A percentile compares a stretch with the other conserved stretches of the same genome.
phyloP scores from a whole-genome alignment of 108 stramenopile species.

The Cyclotella baltica region DNA sequence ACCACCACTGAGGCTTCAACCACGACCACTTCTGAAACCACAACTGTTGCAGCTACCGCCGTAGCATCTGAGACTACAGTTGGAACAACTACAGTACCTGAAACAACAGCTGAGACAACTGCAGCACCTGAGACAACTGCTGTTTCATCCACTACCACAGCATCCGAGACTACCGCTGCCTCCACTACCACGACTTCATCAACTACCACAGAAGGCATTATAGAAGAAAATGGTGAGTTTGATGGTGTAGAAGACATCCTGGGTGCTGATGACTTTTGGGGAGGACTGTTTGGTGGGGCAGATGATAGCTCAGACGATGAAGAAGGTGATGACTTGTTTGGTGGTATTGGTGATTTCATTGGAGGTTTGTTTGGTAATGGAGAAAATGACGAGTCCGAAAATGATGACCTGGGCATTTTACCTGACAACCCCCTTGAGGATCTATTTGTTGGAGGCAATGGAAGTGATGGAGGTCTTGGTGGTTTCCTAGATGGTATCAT shows the following conservation, averaged over 20 bases:
- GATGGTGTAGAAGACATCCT: not conserved
- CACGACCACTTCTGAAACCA: not conserved
- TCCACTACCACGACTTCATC: no score
- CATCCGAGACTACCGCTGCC: no score
- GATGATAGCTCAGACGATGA: not conserved
- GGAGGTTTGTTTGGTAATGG: conserved; percentile 9
- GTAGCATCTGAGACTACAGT: not conserved
- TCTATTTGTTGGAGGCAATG: not conserved
- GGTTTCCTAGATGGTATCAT: not conserved
- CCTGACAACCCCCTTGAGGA: not conserved
- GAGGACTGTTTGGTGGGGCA: not conserved
- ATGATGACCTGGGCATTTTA: not conserved
- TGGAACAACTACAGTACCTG: not conserved
- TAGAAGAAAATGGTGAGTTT: not conserved
- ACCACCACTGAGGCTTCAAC: not conserved
- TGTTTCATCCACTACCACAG: not conserved
- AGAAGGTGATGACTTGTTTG: not conserved
- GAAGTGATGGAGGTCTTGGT: not conserved
- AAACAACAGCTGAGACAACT: not conserved
- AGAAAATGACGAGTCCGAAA: not conserved
- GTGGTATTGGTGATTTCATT: conserved; percentile 1
- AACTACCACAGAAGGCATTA: not conserved
- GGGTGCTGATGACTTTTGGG: not conserved
- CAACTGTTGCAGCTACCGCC: not conserved
- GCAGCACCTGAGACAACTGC: not conserved